Base-by-base conservation (phyloP, 352 stramenopile species). In the Pythium aquatile region DNA sequence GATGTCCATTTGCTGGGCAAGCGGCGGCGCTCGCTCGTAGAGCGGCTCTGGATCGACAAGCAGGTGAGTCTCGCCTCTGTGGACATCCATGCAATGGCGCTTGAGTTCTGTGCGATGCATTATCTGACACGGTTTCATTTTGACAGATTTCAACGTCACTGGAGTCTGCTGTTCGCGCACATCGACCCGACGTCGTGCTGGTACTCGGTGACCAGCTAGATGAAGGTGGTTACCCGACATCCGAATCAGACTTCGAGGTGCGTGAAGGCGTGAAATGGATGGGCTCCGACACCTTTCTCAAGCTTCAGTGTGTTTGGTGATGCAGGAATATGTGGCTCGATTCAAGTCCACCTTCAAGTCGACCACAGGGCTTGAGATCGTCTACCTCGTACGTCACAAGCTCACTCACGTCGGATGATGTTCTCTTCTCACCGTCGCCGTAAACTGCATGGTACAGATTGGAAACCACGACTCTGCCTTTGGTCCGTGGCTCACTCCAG, bases 391-490 rank as follows among this genome's bases (percentile, higher is more conserved):
- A 55, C 30, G 55, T 13, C 35, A 42, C 16, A 11, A 42, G 10
- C 35, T 42, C 10, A 11, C 35, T 42, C 20, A 42, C 10, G 3
- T 42, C 11, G 35, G 35, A 42, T 42, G 10, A 16, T 42, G 35
- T 4, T 11, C 11, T 11, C 2, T 14, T 16, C 10, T 37, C 10
- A 42, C 35, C 16, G 7, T 16, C 35, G 16, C 7, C 7, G 16
- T 4, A 7, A 28, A 9, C 0, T 42, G 16, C n/a, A 7, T 42
- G 24, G 16, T 40, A 17, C 61, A 88, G 81, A 64, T 90, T 29
- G 85, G 85, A 20, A 94, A 94, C 61, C 85, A 94, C 55, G 85
- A 94, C 68, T 76, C 79, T n/a, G 63, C 82, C 4, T 92, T 92
- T 58, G 83, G 82, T 8, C 68, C 69, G 29, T 74, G 77, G 48